phyloP scores from a whole-genome alignment of 768 basidiomycete genomes.

The Asterophora lycoperdoides region DNA sequence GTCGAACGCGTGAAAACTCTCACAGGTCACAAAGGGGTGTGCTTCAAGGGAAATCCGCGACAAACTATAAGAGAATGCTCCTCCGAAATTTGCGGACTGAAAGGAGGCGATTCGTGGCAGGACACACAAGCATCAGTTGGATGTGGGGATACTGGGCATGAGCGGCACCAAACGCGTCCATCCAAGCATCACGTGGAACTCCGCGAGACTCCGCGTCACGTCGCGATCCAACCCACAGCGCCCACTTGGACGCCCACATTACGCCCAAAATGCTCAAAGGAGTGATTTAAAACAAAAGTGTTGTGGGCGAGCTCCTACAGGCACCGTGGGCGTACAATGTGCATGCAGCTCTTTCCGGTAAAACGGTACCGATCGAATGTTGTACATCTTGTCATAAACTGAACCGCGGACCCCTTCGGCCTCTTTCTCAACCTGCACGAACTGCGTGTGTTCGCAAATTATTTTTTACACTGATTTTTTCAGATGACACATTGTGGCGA shows the following conservation, averaged over 20 bases:
- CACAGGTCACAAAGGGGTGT: background rate
- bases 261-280: background rate
- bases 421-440: too few species aligned
- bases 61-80: background rate
- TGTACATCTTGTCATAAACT: background rate
- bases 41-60: background rate
- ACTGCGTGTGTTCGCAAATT: too few species aligned
- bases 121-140: slow-evolving; percentile 12
- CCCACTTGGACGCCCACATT: background rate
- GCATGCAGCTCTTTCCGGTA: background rate
- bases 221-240: too few species aligned
- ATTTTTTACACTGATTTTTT: background rate
- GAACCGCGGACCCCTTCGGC: too few species aligned
- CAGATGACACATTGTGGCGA: background rate
- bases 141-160: background rate
- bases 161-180: slow-evolving; percentile 4
- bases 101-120: background rate
- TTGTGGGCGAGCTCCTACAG: too few species aligned
- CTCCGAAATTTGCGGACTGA: background rate
- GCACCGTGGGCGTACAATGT: background rate
- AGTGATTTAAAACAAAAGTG: background rate
- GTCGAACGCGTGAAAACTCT: background rate
- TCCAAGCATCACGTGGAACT: slow-evolving; percentile 5
- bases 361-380: background rate
- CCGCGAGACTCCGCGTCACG: background rate